These are phyloP conservation scores for Oenanthe sinensis DNA, from an alignment of 129 eudicot genomes.

Conservation along the genomic window DNA sequence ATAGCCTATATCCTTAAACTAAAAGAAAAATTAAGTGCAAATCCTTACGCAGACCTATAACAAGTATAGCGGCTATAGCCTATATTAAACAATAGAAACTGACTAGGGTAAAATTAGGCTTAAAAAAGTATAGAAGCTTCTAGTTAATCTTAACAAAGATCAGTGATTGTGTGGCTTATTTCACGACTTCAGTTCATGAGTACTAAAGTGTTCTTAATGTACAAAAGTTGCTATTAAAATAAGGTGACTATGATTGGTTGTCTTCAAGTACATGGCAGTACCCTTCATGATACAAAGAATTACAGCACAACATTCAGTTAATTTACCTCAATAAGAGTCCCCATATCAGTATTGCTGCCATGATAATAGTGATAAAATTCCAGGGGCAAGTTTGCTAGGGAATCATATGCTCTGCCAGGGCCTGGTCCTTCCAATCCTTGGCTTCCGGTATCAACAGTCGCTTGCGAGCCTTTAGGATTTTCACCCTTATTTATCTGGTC, in stretches of 20 bases:
- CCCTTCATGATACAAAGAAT: background rate
- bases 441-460: slow-evolving; percentile 21
- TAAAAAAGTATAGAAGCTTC: background rate
- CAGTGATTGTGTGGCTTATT: background rate
- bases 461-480: slow-evolving; percentile 17
- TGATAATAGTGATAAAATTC: slow-evolving; percentile 96
- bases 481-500: slow-evolving; percentile 25
- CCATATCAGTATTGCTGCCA: slow-evolving; percentile 91
- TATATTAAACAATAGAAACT: background rate
- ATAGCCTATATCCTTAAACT: background rate
- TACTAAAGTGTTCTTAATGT: background rate
- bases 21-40: background rate
- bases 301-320: background rate
- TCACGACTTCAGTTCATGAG: background rate
- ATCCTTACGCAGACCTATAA: background rate
- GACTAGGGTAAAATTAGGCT: background rate
- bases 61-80: background rate
- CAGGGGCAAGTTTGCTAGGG: slow-evolving; percentile 69
- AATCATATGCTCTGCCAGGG: slow-evolving; percentile 40
- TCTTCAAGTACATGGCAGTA: background rate
- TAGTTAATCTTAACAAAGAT: background rate
- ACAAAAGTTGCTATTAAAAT: background rate
- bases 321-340: slow-evolving; percentile 85
- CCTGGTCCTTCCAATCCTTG: slow-evolving; percentile 23
- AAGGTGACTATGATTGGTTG: background rate